Conservation (phyloP, 2,329 filamentous ascomycete species). For the Rutstroemia sp. region DNA sequence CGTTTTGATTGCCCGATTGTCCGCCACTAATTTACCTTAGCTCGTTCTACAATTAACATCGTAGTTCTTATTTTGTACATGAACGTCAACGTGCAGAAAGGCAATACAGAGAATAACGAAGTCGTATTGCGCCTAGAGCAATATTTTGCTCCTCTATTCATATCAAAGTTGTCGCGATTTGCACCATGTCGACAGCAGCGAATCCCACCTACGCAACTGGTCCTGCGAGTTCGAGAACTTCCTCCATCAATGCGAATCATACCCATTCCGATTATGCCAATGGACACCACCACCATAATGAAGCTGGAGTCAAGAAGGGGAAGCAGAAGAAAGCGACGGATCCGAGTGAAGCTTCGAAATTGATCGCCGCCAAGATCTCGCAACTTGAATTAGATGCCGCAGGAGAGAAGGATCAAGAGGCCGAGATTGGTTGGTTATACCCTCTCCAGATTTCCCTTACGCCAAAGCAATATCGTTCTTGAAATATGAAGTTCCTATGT, state of each 20-base stretch:
- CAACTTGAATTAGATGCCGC: conserved; percentile 91
- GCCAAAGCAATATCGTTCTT: background rate
- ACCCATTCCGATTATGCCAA: conserved; percentile 26
- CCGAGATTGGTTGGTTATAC: conserved; percentile 74
- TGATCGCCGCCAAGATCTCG: conserved; percentile 87
- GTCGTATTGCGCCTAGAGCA: conserved; percentile 2
- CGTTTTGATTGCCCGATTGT: conserved; percentile 8
- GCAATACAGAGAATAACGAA: conserved; percentile 8
- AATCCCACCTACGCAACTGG: conserved; percentile 33
- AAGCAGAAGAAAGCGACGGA: conserved; percentile 82
- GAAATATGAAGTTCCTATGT: background rate
- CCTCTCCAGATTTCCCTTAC: conserved; percentile 14
- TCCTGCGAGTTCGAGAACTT: conserved; percentile 25
- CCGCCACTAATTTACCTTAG: conserved; percentile 5
- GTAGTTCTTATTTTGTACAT: conserved; percentile 7
- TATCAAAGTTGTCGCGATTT: background rate
- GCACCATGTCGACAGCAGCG: conserved; percentile 28
- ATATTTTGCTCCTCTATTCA: background rate
- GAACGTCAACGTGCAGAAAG: conserved; percentile 8
- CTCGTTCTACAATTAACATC: conserved; percentile 7
- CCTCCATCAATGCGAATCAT: conserved; percentile 21
- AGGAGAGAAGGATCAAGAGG: conserved; percentile 90
- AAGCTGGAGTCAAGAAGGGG: conserved; percentile 60
- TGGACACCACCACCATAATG: conserved; percentile 35
- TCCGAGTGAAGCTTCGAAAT: conserved; percentile 81